Percentiles rank a stretch among this genome's conserved stretches.
phyloP scores from a whole-genome alignment of 1,139 yeast species.

The Diutina siamensis region DNA sequence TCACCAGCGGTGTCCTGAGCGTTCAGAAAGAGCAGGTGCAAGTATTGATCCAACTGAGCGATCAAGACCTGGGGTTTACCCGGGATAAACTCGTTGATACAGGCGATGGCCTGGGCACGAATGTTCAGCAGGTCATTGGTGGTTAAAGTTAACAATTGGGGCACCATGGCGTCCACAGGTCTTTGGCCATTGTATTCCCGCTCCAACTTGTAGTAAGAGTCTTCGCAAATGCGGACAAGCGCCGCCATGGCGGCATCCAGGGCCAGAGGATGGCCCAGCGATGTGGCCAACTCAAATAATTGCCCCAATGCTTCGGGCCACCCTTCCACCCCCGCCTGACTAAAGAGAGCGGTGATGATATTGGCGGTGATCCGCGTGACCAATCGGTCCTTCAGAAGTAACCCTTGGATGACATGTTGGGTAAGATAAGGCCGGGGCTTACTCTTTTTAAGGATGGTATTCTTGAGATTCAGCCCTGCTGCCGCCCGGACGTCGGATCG shows the following conservation, averaged over 20 bases:
- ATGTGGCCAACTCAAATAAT: constrained; percentile 37
- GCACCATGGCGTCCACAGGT: constrained; percentile 56
- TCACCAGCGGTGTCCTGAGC: constrained; percentile 47
- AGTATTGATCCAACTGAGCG: constrained; percentile 49
- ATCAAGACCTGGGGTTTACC: constrained; percentile 55
- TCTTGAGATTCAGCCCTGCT: constrained; percentile 79
- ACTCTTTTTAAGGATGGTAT: constrained; percentile 38
- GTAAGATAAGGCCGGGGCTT: constrained; percentile 44
- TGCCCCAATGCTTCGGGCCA: constrained; percentile 73
- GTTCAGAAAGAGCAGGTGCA: constrained; percentile 51
- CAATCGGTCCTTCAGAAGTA: constrained; percentile 44
- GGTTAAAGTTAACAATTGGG: constrained; percentile 42
- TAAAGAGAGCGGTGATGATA: constrained; percentile 73
- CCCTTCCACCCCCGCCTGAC: constrained; percentile 52
- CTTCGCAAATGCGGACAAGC: constrained; percentile 80
- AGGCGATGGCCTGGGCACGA: constrained; percentile 53
- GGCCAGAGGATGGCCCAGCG: constrained; percentile 25
- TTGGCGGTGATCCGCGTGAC: constrained; percentile 86
- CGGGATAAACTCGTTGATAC: constrained; percentile 69
- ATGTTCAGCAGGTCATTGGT: constrained; percentile 30
- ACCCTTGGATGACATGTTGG: constrained; percentile 55
- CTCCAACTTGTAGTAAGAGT: constrained; percentile 49
- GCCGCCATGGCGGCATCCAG: constrained; percentile 68
- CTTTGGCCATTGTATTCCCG: constrained; percentile 51
- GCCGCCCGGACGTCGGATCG: constrained; percentile 65